These are phyloP conservation scores for Alloteropsis semialata DNA, from an alignment of 176 grass and related monocot species.

Conservation along the genomic window DNA sequence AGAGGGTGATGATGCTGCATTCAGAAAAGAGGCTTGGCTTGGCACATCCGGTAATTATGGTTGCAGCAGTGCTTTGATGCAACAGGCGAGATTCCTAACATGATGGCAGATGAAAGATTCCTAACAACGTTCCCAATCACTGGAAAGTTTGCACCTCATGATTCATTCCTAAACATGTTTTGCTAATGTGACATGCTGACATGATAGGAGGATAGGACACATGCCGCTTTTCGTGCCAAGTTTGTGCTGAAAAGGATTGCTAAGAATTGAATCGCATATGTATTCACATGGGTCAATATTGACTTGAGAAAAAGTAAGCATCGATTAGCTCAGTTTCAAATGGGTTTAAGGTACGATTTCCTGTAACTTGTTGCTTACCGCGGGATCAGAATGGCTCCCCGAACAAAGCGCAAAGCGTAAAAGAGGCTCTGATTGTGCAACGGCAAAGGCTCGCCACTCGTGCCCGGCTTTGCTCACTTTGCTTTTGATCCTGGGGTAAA, in stretches of 20 bases:
- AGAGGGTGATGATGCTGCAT: slow-evolving; percentile 4
- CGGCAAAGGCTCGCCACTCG: slow-evolving; percentile 75
- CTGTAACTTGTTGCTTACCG: slow-evolving; percentile 47
- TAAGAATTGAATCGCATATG: neutral
- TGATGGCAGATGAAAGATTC: slow-evolving; percentile 35
- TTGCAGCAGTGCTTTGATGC: slow-evolving; percentile 36
- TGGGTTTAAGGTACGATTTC: neutral
- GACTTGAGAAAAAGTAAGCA: slow-evolving; percentile 23
- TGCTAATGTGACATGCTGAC: slow-evolving; percentile 18
- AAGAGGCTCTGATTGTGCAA: slow-evolving; percentile 87
- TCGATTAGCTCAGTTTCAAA: neutral
- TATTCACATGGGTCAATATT: slow-evolving; percentile 26
- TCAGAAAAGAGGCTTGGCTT: slow-evolving; percentile 25
- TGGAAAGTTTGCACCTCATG: slow-evolving; percentile 25
- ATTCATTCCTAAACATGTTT: slow-evolving; percentile 32
- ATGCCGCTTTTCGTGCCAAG: slow-evolving; percentile 35
- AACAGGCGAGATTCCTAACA: slow-evolving; percentile 46
- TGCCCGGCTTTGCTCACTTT: slow-evolving; percentile 74
- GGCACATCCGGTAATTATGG: slow-evolving; percentile 35
- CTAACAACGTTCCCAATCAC: slow-evolving; percentile 44
- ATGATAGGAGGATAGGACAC: slow-evolving; percentile 19
- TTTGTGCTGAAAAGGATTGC: slow-evolving; percentile 22
- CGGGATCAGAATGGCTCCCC: slow-evolving; percentile 98
- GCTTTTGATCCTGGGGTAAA: slow-evolving; percentile 91
- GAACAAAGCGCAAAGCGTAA: slow-evolving; percentile 95